Base-by-base conservation (phyloP, 148 eudicot species). In the Hydrangea macrophylla region DNA sequence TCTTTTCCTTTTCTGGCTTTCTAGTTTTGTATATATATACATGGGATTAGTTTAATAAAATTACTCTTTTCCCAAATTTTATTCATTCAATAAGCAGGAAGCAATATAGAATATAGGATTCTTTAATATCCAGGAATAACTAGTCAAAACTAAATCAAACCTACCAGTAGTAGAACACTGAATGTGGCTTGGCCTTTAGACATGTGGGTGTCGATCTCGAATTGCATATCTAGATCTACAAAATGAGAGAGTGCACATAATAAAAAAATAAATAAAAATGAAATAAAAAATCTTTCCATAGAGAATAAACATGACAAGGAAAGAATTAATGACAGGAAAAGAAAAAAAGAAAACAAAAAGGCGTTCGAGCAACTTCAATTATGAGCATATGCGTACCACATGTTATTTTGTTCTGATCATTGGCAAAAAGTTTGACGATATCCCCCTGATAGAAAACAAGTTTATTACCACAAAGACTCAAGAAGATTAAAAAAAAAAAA, bases 151-250 rank as follows among this genome's bases (percentile, higher is more conserved):
- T 51, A 32, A 64, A 57, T 20, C 28, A 59, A 68, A 84, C 88
- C 27, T 85, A 93, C 98, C 86, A 90, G 85, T 55, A 85, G 69
- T 56, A 70, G 76, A 39, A 93, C 83, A 48, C 56, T 73, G 78
- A 90, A 93, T 68, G 73, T 64, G 35, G 95, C 98, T 72, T 84
- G 81, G 55, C 96, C 92, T 66, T 70, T 82, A 58, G 85, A 85
- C 57, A 83, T 66, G 62, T 85, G 70, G 5, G 83, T 74, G 78
- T 88, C 86, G 37, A 93, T 86, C 81, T 90, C 95, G 74, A 75
- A 74, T 70, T 90, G 92, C 96, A 93, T 93, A 39, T 88, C 96
- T 75, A 85, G 88, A 73, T 90, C 98, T 93, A 82, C 69, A 79
- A 69, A 74, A 65, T 69, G 33, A 50, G 59, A 63, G 44, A 65